Evolutionary conservation across 202 grass and related monocot genomes (phyloP), one percentile per base, ranked within the genome.

Genomic region (Setaria viridis): DNA sequence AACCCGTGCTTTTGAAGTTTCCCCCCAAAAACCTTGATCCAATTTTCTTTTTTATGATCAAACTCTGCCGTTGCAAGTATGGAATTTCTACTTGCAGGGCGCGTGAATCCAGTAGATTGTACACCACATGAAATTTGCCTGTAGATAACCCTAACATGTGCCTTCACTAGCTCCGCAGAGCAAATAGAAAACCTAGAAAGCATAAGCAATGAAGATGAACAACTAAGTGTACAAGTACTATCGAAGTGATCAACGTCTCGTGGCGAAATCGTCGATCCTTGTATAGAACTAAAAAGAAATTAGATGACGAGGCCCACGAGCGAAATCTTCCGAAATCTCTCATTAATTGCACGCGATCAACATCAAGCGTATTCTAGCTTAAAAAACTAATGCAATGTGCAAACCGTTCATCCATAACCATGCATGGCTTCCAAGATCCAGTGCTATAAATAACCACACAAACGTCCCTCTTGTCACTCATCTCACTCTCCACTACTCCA

Each of bases 371-470:
- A 21, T 13, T 4, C 11, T 9, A 39, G 17, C 4, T 43, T 20
- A 4, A 73, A 32, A 72, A 72, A 10, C 51, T 5, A 54, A 74
- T 7, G 32, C 51, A n/a, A 12, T 20, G 6, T 76, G 9, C 9
- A 19, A 12, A 43, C 5, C 37, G 7, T 45, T 12, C 19, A 16
- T 2, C 7, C 8, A 48, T 19, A 19, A 19, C 1, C 37, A 30
- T 48, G 21, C 39, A 71, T 20, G 41, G 41, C 54, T 17, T 14
- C 45, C 9, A 3, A 20, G 29, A 5, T 55, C 29, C 17, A 72
- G 53, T 5, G 21, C 53, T 78, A 78, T 78, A 78, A 69, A 69
- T 69, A 85, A 1, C 39, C 32, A 25, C 56, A 47, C 56, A 16
- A 63, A 17, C 48, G 2, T 1, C 19, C 57, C 0, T 7, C 6